Evolutionary conservation across 2,329 filamentous ascomycete genomes (phyloP).

Genomic region (Aspergillus arachidicola): DNA sequence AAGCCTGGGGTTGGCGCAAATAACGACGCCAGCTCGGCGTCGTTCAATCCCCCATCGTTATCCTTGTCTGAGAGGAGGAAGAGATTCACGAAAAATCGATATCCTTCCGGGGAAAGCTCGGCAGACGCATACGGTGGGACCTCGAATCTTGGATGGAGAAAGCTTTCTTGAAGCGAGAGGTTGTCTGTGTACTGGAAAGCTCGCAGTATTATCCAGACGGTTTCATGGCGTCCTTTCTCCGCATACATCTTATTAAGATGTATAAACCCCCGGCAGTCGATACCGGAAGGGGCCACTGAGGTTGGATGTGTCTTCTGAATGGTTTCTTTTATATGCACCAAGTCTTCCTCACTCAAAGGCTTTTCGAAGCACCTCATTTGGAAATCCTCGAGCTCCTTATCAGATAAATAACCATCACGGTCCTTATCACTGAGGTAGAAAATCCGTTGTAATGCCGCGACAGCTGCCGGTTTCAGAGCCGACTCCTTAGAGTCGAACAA

Average conservation of each 20-base stretch:
- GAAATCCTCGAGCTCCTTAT: slow-evolving; percentile 87
- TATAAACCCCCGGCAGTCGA: slow-evolving; percentile 81
- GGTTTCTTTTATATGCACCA: slow-evolving; percentile 87
- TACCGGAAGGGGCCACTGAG: slow-evolving; percentile 67
- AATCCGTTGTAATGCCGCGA: slow-evolving; percentile 82
- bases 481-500: slow-evolving; percentile 95
- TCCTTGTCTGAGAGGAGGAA: slow-evolving; percentile 96
- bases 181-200: slow-evolving; percentile 97
- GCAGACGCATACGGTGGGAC: slow-evolving; percentile 90
- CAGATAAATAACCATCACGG: slow-evolving; percentile 88
- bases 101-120: slow-evolving; percentile 89
- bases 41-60: slow-evolving; percentile 91
- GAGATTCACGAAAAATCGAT: slow-evolving; percentile 95
- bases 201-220: slow-evolving; percentile 94
- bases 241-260: slow-evolving; percentile 94
- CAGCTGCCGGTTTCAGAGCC: slow-evolving; percentile 82
- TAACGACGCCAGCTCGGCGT: slow-evolving; percentile 78
- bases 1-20: slow-evolving; percentile 93
- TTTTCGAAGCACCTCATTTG: slow-evolving; percentile 93
- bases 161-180: slow-evolving; percentile 84
- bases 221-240: slow-evolving; percentile 96
- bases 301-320: slow-evolving; percentile 70
- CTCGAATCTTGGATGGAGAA: slow-evolving; percentile 90
- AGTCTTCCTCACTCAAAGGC: slow-evolving; percentile 74
- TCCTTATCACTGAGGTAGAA: slow-evolving; percentile 98